Conservation (phyloP, 1,139 yeast species). For the Yamadazyma conglobata region DNA sequence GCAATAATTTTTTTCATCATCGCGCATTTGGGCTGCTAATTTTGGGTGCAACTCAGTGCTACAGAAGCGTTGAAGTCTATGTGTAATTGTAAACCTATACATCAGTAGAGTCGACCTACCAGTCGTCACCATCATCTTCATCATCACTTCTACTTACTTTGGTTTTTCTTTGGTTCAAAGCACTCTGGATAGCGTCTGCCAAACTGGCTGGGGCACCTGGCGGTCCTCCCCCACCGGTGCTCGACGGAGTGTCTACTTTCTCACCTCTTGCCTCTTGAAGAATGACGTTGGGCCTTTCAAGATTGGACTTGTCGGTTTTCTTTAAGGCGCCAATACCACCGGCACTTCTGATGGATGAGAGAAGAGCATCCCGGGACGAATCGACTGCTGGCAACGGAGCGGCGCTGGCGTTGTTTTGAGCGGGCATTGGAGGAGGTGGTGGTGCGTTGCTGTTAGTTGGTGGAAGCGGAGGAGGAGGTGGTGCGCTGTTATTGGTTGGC, state of each 20-base stretch:
- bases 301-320: constrained; percentile 77
- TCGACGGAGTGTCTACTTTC: constrained; percentile 22
- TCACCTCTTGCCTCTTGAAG: constrained; percentile 73
- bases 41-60: no score
- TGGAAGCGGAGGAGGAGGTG: constrained; percentile 27
- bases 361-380: constrained; percentile 71
- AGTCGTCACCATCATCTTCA: constrained; percentile 65
- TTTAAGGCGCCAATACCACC: constrained; percentile 67
- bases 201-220: constrained; percentile 51
- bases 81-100: no score
- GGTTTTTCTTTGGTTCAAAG: constrained; percentile 74
- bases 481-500: constrained; percentile 11
- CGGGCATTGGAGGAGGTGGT: constrained; percentile 34
- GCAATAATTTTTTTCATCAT: no score
- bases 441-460: constrained; percentile 12
- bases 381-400: constrained; percentile 31
- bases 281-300: constrained; percentile 73
- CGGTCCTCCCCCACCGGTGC: constrained; percentile 30
- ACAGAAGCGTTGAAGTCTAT: no score
- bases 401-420: constrained; percentile 21
- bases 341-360: constrained; percentile 82
- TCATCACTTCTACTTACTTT: constrained; percentile 84
- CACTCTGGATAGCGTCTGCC: constrained; percentile 88
- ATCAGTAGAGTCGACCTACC: no score
- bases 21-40: no score